Percentiles rank a stretch among this genome's conserved stretches.
Evolutionary conservation across 1,139 yeast species (phyloP).

Genomic region (Hansenula anomala): DNA sequence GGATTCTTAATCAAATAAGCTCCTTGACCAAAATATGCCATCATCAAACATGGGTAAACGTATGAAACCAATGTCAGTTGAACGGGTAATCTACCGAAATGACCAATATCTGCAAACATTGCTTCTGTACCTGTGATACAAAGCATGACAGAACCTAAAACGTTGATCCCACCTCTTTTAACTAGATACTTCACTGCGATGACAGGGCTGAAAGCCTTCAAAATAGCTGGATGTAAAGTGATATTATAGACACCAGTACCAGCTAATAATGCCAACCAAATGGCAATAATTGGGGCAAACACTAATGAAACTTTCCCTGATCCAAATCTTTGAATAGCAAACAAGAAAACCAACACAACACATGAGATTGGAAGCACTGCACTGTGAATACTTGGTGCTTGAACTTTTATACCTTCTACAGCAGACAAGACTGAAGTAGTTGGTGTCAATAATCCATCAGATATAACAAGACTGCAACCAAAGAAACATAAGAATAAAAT

Average conservation of each 20-base stretch:
- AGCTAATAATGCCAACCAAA: neutral
- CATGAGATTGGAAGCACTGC: neutral
- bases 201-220: neutral
- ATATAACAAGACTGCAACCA: slow-evolving; percentile 1
- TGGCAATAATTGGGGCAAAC: neutral
- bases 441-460: slow-evolving; percentile 1
- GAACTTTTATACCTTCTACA: neutral
- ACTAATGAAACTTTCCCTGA: slow-evolving; percentile 1
- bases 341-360: neutral
- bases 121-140: slow-evolving; percentile 1
- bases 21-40: slow-evolving; percentile 2
- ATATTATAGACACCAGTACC: neutral
- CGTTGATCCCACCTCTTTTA: neutral
- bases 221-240: neutral
- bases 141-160: neutral
- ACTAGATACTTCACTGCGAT: neutral
- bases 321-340: neutral
- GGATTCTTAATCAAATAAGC: slow-evolving; percentile 1
- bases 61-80: neutral
- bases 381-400: neutral
- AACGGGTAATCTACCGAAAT: slow-evolving; percentile 1
- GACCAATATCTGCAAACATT: slow-evolving; percentile 2
- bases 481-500: neutral
- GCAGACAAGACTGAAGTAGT: neutral
- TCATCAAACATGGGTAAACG: slow-evolving; percentile 1